These are phyloP conservation scores for Venturia effusa DNA, from an alignment of 2,329 filamentous ascomycete species.

Conservation along the genomic window DNA sequence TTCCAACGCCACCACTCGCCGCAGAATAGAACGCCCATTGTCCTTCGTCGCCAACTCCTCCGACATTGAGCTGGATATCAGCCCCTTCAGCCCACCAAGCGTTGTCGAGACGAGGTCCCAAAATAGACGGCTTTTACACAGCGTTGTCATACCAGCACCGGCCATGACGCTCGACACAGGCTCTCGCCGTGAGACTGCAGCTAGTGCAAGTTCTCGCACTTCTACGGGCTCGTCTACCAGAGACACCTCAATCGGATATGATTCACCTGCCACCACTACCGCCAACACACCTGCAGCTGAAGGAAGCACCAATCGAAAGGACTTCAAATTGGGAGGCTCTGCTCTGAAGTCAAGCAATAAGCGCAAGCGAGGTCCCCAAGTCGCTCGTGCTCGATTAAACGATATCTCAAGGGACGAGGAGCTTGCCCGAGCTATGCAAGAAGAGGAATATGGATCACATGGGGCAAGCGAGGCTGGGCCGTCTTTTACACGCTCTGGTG, in stretches of 20 bases:
- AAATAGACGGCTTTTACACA: neutral
- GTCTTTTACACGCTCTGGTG: slow-evolving; percentile 20
- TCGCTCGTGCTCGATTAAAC: slow-evolving; percentile 16
- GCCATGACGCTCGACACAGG: neutral
- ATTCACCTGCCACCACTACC: slow-evolving; percentile 52
- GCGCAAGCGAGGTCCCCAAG: slow-evolving; percentile 17
- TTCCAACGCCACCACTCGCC: neutral
- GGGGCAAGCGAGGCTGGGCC: slow-evolving; percentile 13
- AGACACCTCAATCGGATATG: slow-evolving; percentile 40
- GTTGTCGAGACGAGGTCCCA: neutral
- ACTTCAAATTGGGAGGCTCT: slow-evolving; percentile 18
- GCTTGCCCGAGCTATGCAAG: slow-evolving; percentile 47
- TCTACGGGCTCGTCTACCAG: slow-evolving; percentile 19
- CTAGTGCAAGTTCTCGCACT: slow-evolving; percentile 7
- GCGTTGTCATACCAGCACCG: slow-evolving; percentile 1
- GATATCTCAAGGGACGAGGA: slow-evolving; percentile 36
- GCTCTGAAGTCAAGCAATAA: slow-evolving; percentile 13
- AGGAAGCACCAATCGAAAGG: slow-evolving; percentile 13
- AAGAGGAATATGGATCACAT: slow-evolving; percentile 36
- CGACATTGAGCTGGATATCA: neutral
- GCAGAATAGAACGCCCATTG: neutral
- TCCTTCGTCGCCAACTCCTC: slow-evolving; percentile 8
- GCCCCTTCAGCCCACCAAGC: neutral
- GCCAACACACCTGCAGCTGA: slow-evolving; percentile 41
- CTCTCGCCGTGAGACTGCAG: neutral